Base-by-base conservation (phyloP, 73 alveolate genomes). In the Symbiodinium pilosum region DNA sequence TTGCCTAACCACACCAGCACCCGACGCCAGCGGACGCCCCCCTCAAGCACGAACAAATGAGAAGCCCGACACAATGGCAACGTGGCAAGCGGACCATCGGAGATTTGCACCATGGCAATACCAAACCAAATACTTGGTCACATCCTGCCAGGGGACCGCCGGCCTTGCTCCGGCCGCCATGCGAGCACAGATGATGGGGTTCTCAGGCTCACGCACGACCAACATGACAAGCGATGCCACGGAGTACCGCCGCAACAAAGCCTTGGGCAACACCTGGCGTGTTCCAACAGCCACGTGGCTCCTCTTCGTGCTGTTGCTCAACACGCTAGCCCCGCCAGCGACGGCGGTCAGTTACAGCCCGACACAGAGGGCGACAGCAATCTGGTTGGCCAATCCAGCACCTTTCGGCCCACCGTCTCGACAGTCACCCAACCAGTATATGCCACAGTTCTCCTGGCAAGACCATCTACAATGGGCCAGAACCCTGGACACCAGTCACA, bases 101-200 rank as follows among this genome's bases (percentile, higher is more conserved):
- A n/a, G n/a, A 24, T 88, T 40, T 38, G 52, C 95, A 4, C 87
- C 95, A 0, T 64, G 95, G 95, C 95, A 87, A 6, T 87, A 56
- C 68, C 9, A 87, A 8, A 3, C 9, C 86, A 18, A 87, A 26
- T 30, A 20, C 71, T 24, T 64, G 75, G 77, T 59, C 1, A 1
- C 1, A 1, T 18, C 0, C 0, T 9, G 38, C 38, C 38, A 59
- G 3, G 77, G 36, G 6, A 7, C 77, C 39, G 0, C 6, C 38
- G 1, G 36, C 32, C 8, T 28, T 8, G 77, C 77, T 24, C 77
- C 77, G 5, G 73, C 73, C 4, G 73, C 9, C 5, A 26, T 56
- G 3, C 73, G 73, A 8, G 73, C 9, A 20, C 73, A 16, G 32
- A 26, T 56, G 34, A 8, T 12, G 32, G 73, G 73, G 21, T 56